These are phyloP conservation scores for Hibiscus trionum DNA, from an alignment of 345 rosid species.

Conservation along the genomic window DNA sequence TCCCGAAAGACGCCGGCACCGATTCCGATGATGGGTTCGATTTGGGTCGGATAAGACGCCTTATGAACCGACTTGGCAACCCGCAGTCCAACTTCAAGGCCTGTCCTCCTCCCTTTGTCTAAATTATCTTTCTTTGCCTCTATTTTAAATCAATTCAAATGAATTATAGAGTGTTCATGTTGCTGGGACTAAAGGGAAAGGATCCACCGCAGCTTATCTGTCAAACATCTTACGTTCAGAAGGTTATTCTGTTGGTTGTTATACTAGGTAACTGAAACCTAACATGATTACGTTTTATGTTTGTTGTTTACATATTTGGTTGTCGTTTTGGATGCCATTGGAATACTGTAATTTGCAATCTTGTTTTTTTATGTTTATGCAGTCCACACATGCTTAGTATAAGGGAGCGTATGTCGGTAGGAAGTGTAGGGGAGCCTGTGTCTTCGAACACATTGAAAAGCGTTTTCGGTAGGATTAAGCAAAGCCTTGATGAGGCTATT, in stretches of 20 bases:
- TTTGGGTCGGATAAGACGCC: conserved; percentile 69
- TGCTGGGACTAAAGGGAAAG: conserved; percentile 96
- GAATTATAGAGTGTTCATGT: conserved; percentile 56
- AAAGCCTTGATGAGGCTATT: conserved; percentile 51
- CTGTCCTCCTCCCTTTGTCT: background rate
- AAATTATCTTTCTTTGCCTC: background rate
- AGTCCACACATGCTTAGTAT: conserved; percentile 80
- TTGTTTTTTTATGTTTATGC: conserved; percentile 9
- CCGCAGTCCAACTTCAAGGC: conserved; percentile 80
- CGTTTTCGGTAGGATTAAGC: conserved; percentile 48
- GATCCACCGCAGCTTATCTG: conserved; percentile 80
- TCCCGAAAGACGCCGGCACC: conserved; percentile 80
- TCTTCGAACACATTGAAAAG: conserved; percentile 44
- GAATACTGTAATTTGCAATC: background rate
- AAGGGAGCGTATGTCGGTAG: conserved; percentile 69
- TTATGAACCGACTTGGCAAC: conserved; percentile 64
- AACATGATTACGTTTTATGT: background rate
- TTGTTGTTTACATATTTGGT: background rate
- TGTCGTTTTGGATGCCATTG: background rate
- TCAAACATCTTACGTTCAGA: conserved; percentile 64
- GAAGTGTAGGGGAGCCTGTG: conserved; percentile 50
- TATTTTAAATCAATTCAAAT: background rate
- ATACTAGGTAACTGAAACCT: conserved; percentile 47
- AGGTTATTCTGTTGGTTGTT: conserved; percentile 78
- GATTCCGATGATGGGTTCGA: conserved; percentile 84